phyloP scores from a whole-genome alignment of 176 grass and related monocot species.

The Chloris gayana region DNA sequence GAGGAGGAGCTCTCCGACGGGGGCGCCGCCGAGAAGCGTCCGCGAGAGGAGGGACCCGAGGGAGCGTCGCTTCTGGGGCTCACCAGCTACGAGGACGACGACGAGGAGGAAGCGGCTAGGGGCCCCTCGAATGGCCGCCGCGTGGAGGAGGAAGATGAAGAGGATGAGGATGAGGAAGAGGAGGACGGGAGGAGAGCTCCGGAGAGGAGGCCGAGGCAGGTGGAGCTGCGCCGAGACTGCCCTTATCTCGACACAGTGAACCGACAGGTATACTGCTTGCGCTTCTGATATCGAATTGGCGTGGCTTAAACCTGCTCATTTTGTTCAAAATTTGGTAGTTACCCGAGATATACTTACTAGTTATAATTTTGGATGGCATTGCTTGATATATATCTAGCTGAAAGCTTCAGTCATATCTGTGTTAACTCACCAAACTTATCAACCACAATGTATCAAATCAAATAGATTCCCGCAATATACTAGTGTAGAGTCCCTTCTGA shows the following conservation, averaged over 20 bases:
- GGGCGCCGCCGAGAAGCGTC: slow-evolving; percentile 36
- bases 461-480: too few relatives aligned
- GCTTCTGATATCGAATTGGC: neutral
- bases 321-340: neutral
- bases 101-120: slow-evolving; percentile 52
- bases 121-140: slow-evolving; percentile 2
- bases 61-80: slow-evolving; percentile 52
- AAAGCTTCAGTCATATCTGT: neutral
- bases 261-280: slow-evolving; percentile 57
- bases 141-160: slow-evolving; percentile 13
- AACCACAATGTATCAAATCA: neutral
- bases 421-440: neutral
- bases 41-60: slow-evolving; percentile 24
- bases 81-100: slow-evolving; percentile 56
- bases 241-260: slow-evolving; percentile 99
- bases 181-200: slow-evolving; percentile 50
- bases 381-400: neutral
- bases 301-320: neutral
- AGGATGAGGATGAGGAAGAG: slow-evolving; percentile 22
- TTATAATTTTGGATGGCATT: neutral
- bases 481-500: neutral
- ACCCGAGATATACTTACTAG: neutral
- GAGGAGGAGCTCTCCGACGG: slow-evolving; percentile 27
- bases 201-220: slow-evolving; percentile 64
- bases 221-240: slow-evolving; percentile 81